Evolutionary conservation across 306 rosid species (phyloP).

Genomic region (Gastrolobium bilobum): DNA sequence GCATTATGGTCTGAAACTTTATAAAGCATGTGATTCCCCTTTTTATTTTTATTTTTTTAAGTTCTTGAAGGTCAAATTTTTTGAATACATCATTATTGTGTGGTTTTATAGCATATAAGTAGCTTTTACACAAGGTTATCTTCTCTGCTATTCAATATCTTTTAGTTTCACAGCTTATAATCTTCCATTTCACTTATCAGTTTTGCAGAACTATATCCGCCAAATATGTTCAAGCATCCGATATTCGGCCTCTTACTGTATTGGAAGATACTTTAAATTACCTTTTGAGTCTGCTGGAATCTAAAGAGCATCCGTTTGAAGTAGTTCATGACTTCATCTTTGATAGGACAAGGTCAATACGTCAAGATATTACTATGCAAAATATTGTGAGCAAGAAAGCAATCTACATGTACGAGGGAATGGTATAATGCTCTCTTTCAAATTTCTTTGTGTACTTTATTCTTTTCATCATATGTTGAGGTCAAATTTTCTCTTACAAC

Average conservation of each 20-base stretch:
- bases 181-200: conserved; percentile 54
- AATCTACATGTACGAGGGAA: conserved; percentile 75
- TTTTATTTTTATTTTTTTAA: neutral
- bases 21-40: conserved; percentile 12
- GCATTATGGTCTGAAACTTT: neutral
- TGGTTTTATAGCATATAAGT: conserved; percentile 14
- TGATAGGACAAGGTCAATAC: conserved; percentile 93
- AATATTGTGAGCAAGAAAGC: conserved; percentile 68
- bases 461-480: conserved; percentile 27
- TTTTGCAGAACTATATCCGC: conserved; percentile 88
- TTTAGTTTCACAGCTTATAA: conserved; percentile 32
- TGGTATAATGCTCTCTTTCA: conserved; percentile 62
- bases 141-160: conserved; percentile 24
- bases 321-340: conserved; percentile 86
- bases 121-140: neutral
- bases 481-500: neutral
- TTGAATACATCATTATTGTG: neutral
- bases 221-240: conserved; percentile 71
- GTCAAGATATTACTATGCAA: conserved; percentile 96
- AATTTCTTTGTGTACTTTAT: conserved; percentile 26
- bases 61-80: neutral
- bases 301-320: conserved; percentile 74
- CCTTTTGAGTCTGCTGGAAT: conserved; percentile 68
- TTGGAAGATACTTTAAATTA: conserved; percentile 78
- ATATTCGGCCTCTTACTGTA: conserved; percentile 80